Conservation (phyloP, 1,284 basidiomycete genomes). For the Puccinia horiana region DNA sequence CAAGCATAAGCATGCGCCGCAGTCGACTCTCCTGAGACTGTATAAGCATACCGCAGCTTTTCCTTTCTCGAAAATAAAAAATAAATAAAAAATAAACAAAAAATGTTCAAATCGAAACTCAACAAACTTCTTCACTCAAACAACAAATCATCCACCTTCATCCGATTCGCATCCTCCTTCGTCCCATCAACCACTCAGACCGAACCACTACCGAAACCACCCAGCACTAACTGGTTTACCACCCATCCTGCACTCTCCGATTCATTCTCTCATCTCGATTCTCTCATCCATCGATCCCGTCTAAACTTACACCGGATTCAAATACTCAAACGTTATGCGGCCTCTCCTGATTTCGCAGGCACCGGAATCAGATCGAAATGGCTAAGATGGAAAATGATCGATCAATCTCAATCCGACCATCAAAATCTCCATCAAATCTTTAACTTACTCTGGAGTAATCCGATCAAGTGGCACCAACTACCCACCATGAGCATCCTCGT, state of each 20-base stretch:
- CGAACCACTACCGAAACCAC: constrained; percentile 27
- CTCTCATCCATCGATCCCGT: constrained; percentile 25
- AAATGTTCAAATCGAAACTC: neutral
- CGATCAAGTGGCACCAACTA: constrained; percentile 31
- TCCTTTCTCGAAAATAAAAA: neutral
- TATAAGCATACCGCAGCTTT: neutral
- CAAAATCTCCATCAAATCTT: neutral
- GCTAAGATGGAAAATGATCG: constrained; percentile 32
- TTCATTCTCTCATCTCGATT: constrained; percentile 30
- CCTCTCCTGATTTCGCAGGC: constrained; percentile 15
- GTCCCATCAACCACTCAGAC: neutral
- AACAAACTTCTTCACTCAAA: neutral
- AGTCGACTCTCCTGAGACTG: neutral
- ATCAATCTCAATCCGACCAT: neutral
- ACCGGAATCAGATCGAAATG: constrained; percentile 38
- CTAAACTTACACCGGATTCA: neutral
- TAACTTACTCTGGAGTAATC: constrained; percentile 18
- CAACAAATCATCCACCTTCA: neutral
- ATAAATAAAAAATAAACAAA: neutral
- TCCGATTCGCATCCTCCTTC: constrained; percentile 4
- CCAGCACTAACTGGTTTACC: constrained; percentile 41
- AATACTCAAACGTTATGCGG: constrained; percentile 25
- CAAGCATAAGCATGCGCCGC: too few species aligned
- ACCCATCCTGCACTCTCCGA: constrained; percentile 39
- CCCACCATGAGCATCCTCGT: neutral